Evolutionary conservation across 768 basidiomycete genomes (phyloP), one percentile per base, ranked within the genome.

Genomic region (Cystoderma amianthinum): DNA sequence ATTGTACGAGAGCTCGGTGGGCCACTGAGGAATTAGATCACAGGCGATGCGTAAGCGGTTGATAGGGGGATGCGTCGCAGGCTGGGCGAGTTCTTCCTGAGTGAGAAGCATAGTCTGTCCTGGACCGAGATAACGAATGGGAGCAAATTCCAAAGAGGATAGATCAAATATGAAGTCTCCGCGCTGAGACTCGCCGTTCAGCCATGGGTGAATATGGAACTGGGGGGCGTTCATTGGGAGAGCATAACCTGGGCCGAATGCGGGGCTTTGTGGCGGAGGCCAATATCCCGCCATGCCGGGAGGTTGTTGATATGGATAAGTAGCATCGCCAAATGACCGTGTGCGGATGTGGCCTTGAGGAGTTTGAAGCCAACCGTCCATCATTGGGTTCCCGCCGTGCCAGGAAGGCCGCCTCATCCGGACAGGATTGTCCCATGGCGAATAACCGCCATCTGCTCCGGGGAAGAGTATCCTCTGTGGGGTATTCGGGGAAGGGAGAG

Each of bases 21-120:
- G 74, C 81, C 82, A 85, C n/a, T 70, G 50, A 0, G 78, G 75
- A 37, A 81, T 64, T 12, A 52, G 47, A 38, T 84, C 78, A 51
- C 73, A 77, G 1, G 68, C 51, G 50, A 86, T 76, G n/a, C 71
- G 67, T 49, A 85, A 68, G 24, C 61, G 66, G 7, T 67, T 69
- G 37, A 77, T 55, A 0, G 70, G 56, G 0, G 83, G 83, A 48
- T 74, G 63, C 6, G 78, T 79, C 13, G 79, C 82, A 3, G 69
- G 61, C 54, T 79, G 64, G 1, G 42, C 43, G 7, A 82, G 62
- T 21, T 80, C 72, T 1, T 74, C 71, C 0, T 48, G 38, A 0
- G 70, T 52, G 2, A 85, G 52, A 0, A 63, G 36, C 11, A 45
- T 45, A 3, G 62, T 54, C 23, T 74, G 67, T 2, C 68, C 67